Conservation (phyloP, 31 red algal genomes). For the Endocladia muricata region DNA sequence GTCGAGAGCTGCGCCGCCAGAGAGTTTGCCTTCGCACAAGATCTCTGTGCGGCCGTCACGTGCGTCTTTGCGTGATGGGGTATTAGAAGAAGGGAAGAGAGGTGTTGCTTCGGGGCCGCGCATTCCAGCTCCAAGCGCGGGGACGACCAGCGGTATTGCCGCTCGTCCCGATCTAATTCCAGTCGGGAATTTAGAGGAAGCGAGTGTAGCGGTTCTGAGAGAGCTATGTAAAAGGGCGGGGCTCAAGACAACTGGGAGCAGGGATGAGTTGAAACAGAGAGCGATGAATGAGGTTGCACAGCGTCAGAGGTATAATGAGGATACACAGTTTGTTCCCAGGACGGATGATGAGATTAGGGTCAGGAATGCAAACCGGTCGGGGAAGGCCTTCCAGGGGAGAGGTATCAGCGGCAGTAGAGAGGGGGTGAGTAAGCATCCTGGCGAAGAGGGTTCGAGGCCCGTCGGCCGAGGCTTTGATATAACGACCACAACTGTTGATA, state of each 20-base stretch:
- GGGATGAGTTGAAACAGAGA: constrained; percentile 8
- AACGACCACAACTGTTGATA: too few species aligned
- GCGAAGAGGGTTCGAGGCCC: too few species aligned
- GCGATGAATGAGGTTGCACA: constrained; percentile 15
- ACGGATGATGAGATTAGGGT: too few species aligned
- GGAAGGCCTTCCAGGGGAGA: too few species aligned
- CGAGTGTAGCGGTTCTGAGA: neutral
- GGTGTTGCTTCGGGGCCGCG: neutral
- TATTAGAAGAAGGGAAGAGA: too few species aligned
- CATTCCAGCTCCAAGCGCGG: constrained; percentile 5
- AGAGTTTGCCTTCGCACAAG: neutral
- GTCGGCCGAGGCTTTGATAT: too few species aligned
- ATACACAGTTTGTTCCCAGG: too few species aligned
- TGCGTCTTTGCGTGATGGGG: neutral
- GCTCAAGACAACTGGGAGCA: neutral
- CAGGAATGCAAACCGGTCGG: too few species aligned
- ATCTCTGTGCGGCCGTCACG: neutral
- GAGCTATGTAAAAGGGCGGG: constrained; percentile 13
- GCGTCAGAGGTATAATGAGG: neutral
- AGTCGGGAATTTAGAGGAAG: constrained; percentile 21
- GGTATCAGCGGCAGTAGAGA: too few species aligned
- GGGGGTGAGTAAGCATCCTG: too few species aligned
- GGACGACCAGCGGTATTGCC: constrained; percentile 17
- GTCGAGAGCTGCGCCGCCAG: neutral
- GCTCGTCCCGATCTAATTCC: constrained; percentile 17